Evolutionary conservation across 1,284 basidiomycete genomes (phyloP).

Genomic region (Austroboletus novae-zelandiae): DNA sequence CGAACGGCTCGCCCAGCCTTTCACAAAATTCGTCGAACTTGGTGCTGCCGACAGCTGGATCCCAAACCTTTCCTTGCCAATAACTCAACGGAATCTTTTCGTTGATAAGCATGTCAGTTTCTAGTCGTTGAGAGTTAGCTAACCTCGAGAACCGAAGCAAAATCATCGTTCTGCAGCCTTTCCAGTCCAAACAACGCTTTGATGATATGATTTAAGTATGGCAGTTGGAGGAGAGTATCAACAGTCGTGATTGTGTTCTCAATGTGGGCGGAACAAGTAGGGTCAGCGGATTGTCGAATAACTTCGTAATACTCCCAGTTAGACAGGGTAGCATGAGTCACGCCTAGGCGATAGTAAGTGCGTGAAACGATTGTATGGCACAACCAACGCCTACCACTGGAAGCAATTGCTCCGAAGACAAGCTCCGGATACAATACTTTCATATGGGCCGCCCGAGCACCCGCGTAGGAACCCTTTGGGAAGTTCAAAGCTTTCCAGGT

Average conservation of each 20-base stretch:
- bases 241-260: conserved; percentile 63
- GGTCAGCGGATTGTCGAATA: conserved; percentile 74
- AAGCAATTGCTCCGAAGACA: conserved; percentile 90
- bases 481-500: neutral
- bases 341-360: conserved; percentile 39
- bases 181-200: conserved; percentile 76
- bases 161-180: conserved; percentile 75
- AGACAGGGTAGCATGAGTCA: conserved; percentile 69
- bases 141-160: conserved; percentile 67
- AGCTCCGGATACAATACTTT: conserved; percentile 83
- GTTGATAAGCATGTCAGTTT: conserved; percentile 1
- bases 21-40: conserved; percentile 74
- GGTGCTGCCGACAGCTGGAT: conserved; percentile 62
- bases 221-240: conserved; percentile 56
- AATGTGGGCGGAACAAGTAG: conserved; percentile 69
- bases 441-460: conserved; percentile 93
- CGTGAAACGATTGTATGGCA: neutral
- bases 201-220: conserved; percentile 44
- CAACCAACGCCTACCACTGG: conserved; percentile 58
- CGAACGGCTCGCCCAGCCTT: conserved; percentile 49
- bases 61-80: conserved; percentile 78
- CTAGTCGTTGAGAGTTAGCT: conserved; percentile 10
- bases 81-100: conserved; percentile 41
- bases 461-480: conserved; percentile 81
- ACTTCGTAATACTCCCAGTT: conserved; percentile 90